Evolutionary conservation across 2,329 filamentous ascomycete species (phyloP).

Genomic region (Claviceps lovelessii): DNA sequence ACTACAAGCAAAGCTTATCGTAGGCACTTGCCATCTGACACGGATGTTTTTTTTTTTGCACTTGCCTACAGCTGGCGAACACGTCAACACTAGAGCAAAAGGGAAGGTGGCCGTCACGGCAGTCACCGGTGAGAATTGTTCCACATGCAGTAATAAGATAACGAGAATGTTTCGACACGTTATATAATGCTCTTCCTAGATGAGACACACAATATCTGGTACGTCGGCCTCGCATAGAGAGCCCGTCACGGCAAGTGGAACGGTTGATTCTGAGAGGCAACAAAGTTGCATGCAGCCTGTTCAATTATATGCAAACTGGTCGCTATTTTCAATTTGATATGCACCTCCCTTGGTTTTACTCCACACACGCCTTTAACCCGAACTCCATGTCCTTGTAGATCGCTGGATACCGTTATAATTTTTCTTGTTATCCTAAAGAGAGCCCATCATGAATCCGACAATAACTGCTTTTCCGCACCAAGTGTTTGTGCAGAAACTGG

Average conservation of each 20-base stretch:
- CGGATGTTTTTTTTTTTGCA: neutral
- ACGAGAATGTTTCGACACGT: neutral
- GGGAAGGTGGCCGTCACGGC: neutral
- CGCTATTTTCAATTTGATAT: neutral
- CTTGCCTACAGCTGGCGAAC: neutral
- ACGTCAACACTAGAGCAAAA: neutral
- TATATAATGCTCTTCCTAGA: neutral
- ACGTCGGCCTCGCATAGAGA: conserved; percentile 1
- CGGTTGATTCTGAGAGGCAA: neutral
- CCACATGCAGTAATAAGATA: neutral
- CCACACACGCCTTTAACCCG: neutral
- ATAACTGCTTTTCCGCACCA: conserved; percentile 27
- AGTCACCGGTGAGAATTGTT: neutral
- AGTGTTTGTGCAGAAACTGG: conserved; percentile 21
- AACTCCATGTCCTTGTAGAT: neutral
- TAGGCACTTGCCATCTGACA: neutral
- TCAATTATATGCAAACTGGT: neutral
- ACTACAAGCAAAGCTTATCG: neutral
- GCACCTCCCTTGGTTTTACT: neutral
- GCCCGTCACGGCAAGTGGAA: neutral
- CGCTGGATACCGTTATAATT: neutral
- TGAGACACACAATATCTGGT: neutral
- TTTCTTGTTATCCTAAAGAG: neutral
- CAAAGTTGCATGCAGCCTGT: neutral
- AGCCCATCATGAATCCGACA: conserved; percentile 25